These are phyloP conservation scores for Strobilomyces echinocephalus DNA, from an alignment of 768 basidiomycete species.

Conservation along the genomic window DNA sequence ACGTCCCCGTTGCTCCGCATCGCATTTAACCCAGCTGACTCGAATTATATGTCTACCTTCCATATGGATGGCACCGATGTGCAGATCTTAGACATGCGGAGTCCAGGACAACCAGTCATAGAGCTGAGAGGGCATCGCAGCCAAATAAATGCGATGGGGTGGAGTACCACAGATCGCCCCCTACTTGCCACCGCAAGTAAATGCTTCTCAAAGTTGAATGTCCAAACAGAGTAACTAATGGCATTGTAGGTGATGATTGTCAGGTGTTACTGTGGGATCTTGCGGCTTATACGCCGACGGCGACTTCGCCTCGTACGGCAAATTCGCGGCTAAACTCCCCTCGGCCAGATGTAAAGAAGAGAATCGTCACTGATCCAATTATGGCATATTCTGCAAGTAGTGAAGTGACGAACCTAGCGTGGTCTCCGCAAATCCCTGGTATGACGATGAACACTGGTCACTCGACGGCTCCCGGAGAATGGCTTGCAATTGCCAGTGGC, in stretches of 20 bases:
- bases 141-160: conserved; percentile 82
- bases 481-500: conserved; percentile 81
- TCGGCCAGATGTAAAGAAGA: conserved; percentile 75
- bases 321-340: conserved; percentile 76
- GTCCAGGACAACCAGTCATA: conserved; percentile 91
- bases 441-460: conserved; percentile 73
- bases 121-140: conserved; percentile 82
- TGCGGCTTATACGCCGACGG: conserved; percentile 52
- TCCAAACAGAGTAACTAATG: background rate
- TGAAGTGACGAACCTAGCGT: conserved; percentile 81
- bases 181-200: conserved; percentile 84
- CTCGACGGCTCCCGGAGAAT: conserved; percentile 73
- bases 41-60: conserved; percentile 96
- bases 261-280: conserved; percentile 95
- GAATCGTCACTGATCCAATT: conserved; percentile 65
- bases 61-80: conserved; percentile 89
- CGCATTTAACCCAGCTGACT: conserved; percentile 85
- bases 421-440: conserved; percentile 81
- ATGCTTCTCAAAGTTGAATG: conserved; percentile 16
- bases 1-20: conserved; percentile 82
- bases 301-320: conserved; percentile 63
- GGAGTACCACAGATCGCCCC: conserved; percentile 82
- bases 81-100: conserved; percentile 95
- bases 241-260: conserved; percentile 75
- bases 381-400: conserved; percentile 78